phyloP scores from a whole-genome alignment of 345 rosid species.

The Eucalyptus cladocalyx region DNA sequence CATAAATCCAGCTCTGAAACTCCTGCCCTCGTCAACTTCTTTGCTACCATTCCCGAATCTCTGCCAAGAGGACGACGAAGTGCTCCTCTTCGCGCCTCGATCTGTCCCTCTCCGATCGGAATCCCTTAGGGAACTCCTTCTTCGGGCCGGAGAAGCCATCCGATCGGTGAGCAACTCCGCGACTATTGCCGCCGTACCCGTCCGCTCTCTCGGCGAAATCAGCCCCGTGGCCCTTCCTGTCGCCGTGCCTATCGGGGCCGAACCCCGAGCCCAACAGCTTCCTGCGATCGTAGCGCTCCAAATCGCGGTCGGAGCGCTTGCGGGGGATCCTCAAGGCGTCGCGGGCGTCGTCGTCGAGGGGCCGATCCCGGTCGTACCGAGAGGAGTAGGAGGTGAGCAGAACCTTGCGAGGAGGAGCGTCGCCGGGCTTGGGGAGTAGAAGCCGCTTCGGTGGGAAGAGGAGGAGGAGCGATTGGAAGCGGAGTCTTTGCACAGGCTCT shows the following conservation, averaged over 20 bases:
- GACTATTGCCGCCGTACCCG: not conserved
- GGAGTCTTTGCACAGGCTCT: not conserved
- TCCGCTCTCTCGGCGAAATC: not conserved
- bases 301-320: constrained; percentile 58
- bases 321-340: constrained; percentile 33
- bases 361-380: constrained; percentile 58
- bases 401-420: constrained; percentile 25
- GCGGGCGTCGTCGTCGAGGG: constrained; percentile 28
- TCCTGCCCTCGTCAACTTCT: constrained; percentile 20
- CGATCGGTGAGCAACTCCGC: constrained; percentile 40
- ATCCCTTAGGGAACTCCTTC: constrained; percentile 78
- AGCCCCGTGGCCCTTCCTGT: constrained; percentile 16
- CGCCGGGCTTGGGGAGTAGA: constrained; percentile 35
- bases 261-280: constrained; percentile 14
- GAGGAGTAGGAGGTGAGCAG: constrained; percentile 41
- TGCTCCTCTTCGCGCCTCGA: constrained; percentile 59
- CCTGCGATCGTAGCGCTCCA: constrained; percentile 48
- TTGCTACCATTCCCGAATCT: constrained; percentile 42
- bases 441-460: constrained; percentile 39
- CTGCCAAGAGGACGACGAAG: constrained; percentile 81
- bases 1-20: constrained; percentile 2
- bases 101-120: constrained; percentile 79
- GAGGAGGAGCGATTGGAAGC: constrained; percentile 40
- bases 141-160: constrained; percentile 64
- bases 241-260: constrained; percentile 47